Percentiles rank a stretch among this genome's conserved stretches.
Conservation (phyloP, 345 rosid genomes). For the Rhizophora apiculata region DNA sequence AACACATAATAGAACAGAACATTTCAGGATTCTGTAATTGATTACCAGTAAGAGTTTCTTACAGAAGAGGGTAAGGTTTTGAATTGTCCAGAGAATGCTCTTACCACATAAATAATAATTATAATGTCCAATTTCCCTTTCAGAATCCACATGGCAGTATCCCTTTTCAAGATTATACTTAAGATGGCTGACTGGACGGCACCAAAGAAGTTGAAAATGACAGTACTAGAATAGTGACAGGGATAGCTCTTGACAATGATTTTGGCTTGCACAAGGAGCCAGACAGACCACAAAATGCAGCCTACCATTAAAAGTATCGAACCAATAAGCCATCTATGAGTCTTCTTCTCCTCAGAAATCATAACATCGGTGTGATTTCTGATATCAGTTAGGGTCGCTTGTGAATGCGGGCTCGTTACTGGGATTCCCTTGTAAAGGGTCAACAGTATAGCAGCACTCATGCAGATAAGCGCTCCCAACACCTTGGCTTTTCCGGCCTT, state of each 20-base stretch:
- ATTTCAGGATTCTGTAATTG: neutral
- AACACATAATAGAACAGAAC: neutral
- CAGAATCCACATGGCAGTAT: conserved; percentile 20
- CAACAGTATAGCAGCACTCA: conserved; percentile 20
- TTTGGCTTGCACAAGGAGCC: conserved; percentile 29
- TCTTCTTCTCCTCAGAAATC: neutral
- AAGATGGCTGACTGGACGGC: conserved; percentile 21
- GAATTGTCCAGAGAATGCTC: neutral
- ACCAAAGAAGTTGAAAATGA: conserved; percentile 19
- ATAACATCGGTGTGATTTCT: neutral
- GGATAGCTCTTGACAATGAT: conserved; percentile 19
- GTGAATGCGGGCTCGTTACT: conserved; percentile 1
- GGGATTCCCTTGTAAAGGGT: conserved; percentile 25
- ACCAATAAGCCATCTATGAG: conserved; percentile 20
- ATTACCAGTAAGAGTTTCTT: neutral
- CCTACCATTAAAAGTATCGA: conserved; percentile 24
- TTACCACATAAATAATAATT: conserved; percentile 16
- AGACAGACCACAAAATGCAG: conserved; percentile 21
- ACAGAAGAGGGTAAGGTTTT: neutral
- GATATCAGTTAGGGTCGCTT: neutral
- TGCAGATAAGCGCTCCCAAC: conserved; percentile 26
- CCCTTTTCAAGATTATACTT: conserved; percentile 8
- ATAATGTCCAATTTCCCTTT: conserved; percentile 19
- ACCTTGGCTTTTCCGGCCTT: conserved; percentile 25
- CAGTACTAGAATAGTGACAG: conserved; percentile 24